Base-by-base conservation (phyloP, 163 green algal genomes). In the Chloromonas sp. region DNA sequence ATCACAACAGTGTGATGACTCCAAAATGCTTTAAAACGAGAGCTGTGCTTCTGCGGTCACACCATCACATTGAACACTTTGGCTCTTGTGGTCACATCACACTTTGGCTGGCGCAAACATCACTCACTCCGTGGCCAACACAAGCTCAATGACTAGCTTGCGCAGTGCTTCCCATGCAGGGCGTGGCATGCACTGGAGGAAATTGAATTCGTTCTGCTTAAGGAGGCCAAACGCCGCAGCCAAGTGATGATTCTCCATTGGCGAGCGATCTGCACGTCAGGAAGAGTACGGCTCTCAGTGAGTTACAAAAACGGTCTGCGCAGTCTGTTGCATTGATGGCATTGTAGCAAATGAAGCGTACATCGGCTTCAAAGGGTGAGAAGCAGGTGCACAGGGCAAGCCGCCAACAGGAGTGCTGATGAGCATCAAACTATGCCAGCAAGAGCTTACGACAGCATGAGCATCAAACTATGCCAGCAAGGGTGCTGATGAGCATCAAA, bases 111-210 rank as follows among this genome's bases (percentile, higher is more conserved):
- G 36, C 36, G 36, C 36, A 36, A 36, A 36, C 36, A 36, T 36
- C 13, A 36, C 71, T 79, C 58, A 82, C 85, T 94, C 92, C 11
- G 91, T 95, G 2, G 88, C 90, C 60, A 94, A 86, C 60, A 95
- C 92, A 87, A 94, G 87, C 60, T 93, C 91, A 14, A 95, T 94
- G 60, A 94, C 83, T 71, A 91, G 80, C 66, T 87, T 87, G 14
- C 91, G 87, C 77, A 94, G 79, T 2, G 88, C 83, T 36, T 90
- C 89, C 1, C 88, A 91, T 70, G 90, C 83, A 59, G 89, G 70
- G 79, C 90, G 89, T 14, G 87, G 86, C 84, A 93, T 62, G 77
- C 78, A 58, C 2, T n/a, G 5, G 78, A 92, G 81, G 85, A 92
- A 90, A 71, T 87, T 85, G 83, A 84, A 87, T n/a, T 86, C 81